These are phyloP conservation scores for Neoboletus brunneissimus DNA, from an alignment of 768 basidiomycete species.

Conservation along the genomic window DNA sequence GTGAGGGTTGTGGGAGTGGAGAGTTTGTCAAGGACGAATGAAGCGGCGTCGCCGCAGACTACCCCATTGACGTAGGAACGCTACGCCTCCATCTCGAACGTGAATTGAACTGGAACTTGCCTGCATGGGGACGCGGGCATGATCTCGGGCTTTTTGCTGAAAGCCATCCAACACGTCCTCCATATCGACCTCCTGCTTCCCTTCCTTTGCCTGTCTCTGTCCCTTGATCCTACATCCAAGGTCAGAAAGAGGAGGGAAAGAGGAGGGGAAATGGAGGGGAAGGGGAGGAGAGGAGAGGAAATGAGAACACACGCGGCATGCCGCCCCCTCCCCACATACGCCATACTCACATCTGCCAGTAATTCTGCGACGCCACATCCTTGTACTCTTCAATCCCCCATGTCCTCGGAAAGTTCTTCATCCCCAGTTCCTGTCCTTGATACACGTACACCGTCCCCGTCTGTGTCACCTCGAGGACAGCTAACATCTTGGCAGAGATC, in stretches of 20 bases:
- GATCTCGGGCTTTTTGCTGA: conserved; percentile 65
- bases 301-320: too few species aligned
- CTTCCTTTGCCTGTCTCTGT: conserved; percentile 33
- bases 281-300: too few species aligned
- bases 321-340: background rate
- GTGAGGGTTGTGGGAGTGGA: background rate
- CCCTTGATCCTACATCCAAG: conserved; percentile 34
- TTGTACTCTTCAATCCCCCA: conserved; percentile 77
- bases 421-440: conserved; percentile 72
- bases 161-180: conserved; percentile 55
- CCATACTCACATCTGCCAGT: conserved; percentile 49
- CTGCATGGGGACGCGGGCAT: conserved; percentile 70
- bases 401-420: conserved; percentile 56
- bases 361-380: conserved; percentile 62
- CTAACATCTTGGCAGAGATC: conserved; percentile 61
- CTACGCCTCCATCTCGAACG: background rate
- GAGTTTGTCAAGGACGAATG: background rate
- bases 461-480: conserved; percentile 58
- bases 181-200: conserved; percentile 52
- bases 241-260: background rate
- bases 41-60: background rate
- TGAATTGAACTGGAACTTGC: conserved; percentile 30
- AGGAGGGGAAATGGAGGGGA: background rate
- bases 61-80: background rate
- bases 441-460: conserved; percentile 70